Evolutionary conservation across 768 basidiomycete genomes (phyloP).

Genomic region (Tylopilus subfusipes): DNA sequence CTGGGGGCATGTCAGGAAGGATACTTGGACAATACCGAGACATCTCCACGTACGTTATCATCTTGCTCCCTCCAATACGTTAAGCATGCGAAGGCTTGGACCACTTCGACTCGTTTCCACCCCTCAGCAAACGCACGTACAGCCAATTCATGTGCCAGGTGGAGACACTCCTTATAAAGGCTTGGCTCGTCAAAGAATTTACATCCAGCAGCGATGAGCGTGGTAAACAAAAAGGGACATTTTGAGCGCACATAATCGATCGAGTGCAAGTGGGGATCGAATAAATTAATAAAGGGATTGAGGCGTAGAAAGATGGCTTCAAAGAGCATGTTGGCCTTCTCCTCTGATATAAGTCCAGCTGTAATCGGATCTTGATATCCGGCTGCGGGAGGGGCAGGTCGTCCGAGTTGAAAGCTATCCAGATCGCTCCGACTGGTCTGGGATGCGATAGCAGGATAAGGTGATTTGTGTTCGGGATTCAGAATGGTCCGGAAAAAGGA

Average conservation of each 20-base stretch:
- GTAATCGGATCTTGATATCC: slow-evolving; percentile 65
- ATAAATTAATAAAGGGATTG: slow-evolving; percentile 86
- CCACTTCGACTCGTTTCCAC: slow-evolving; percentile 82
- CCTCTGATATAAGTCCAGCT: slow-evolving; percentile 65
- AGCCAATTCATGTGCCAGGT: slow-evolving; percentile 71
- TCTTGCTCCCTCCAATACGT: slow-evolving; percentile 90
- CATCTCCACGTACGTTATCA: slow-evolving; percentile 56
- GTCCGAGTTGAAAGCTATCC: slow-evolving; percentile 34
- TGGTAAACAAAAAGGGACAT: slow-evolving; percentile 82
- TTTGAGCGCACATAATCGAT: slow-evolving; percentile 72
- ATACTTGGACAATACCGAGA: neutral
- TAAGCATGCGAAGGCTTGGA: slow-evolving; percentile 85
- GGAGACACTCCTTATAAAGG: slow-evolving; percentile 63
- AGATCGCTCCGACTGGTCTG: slow-evolving; percentile 33
- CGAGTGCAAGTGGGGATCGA: slow-evolving; percentile 85
- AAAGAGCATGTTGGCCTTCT: slow-evolving; percentile 68
- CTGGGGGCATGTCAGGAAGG: slow-evolving; percentile 35
- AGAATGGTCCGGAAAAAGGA: slow-evolving; percentile 84
- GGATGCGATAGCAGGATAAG: slow-evolving; percentile 27
- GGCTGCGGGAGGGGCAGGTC: slow-evolving; percentile 35
- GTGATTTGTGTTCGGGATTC: slow-evolving; percentile 58
- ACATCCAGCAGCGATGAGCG: slow-evolving; percentile 78
- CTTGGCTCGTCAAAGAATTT: slow-evolving; percentile 72
- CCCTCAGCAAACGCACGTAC: slow-evolving; percentile 72
- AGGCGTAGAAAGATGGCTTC: slow-evolving; percentile 78